A percentile compares a stretch with the other conserved stretches of the same genome.
Evolutionary conservation across 2,329 filamentous ascomycete species (phyloP).

Genomic region (Coniochaeta pulveracea): DNA sequence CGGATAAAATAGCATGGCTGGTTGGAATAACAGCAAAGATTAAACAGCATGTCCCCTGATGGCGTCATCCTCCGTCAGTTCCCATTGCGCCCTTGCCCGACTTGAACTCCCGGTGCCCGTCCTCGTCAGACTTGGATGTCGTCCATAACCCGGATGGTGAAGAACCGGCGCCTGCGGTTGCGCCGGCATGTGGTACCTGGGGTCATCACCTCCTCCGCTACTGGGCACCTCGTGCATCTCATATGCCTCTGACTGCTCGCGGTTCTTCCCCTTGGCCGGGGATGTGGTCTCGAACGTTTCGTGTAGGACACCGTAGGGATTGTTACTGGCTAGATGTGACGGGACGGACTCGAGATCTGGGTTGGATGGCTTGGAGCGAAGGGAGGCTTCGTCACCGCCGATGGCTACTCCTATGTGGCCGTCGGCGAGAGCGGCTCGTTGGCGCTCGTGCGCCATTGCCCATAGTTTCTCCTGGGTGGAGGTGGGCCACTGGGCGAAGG

Average conservation of each 20-base stretch:
- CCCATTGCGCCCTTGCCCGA: conserved; percentile 6
- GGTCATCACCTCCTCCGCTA: conserved; percentile 5
- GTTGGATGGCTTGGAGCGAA: conserved; percentile 17
- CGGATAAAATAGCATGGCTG: too few species aligned
- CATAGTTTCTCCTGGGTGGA: conserved; percentile 14
- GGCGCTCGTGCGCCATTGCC: conserved; percentile 14
- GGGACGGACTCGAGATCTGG: conserved; percentile 14
- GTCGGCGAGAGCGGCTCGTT: conserved; percentile 15
- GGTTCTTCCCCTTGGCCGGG: conserved; percentile 30
- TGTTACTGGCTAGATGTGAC: conserved; percentile 5
- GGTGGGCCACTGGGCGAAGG: conserved; percentile 14
- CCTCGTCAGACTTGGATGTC: conserved; percentile 14
- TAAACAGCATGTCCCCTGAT: conserved; percentile 8
- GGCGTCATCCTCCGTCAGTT: conserved; percentile 9
- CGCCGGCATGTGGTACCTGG: conserved; percentile 11
- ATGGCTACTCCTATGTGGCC: conserved; percentile 30
- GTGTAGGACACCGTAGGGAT: conserved; percentile 10
- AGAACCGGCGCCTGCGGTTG: conserved; percentile 26
- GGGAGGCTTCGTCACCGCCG: conserved; percentile 23
- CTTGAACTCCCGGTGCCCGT: conserved; percentile 10
- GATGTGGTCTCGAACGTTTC: conserved; percentile 4
- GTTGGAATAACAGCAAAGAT: neutral
- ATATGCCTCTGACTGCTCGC: conserved; percentile 26
- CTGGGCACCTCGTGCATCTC: conserved; percentile 33
- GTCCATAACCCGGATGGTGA: conserved; percentile 34